phyloP scores from a whole-genome alignment of 306 rosid genomes.

The Cucurbita moschata region DNA sequence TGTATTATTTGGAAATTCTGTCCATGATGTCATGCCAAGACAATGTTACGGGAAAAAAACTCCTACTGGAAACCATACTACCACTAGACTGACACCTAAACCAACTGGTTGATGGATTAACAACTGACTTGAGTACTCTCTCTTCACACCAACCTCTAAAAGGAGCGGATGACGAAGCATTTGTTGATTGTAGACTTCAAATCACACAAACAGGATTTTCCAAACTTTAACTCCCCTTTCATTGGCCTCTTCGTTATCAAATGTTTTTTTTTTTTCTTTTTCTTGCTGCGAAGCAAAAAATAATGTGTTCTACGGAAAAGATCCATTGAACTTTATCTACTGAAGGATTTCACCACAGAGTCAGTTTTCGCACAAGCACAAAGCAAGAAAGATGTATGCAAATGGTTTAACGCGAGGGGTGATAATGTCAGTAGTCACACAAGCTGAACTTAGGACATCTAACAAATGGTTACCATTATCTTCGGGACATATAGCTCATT shows the following conservation, averaged over 20 bases:
- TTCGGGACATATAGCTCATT: background rate
- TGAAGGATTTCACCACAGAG: background rate
- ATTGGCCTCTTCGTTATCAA: background rate
- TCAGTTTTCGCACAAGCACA: background rate
- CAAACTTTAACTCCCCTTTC: background rate
- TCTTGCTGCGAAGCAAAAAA: background rate
- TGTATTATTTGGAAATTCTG: background rate
- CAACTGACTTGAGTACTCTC: background rate
- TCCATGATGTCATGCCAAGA: background rate
- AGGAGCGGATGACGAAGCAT: background rate
- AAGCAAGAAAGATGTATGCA: background rate
- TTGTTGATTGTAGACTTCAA: background rate
- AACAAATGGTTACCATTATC: background rate
- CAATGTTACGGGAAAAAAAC: background rate
- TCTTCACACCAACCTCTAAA: background rate
- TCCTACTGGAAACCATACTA: background rate
- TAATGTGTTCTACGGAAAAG: background rate
- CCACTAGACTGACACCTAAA: background rate
- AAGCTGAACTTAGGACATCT: background rate
- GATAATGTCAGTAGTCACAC: background rate
- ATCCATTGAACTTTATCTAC: background rate
- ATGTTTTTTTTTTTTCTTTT: background rate
- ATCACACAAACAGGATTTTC: background rate
- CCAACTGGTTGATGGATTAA: background rate
- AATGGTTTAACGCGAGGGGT: background rate